These are phyloP conservation scores for Luffa acutangula DNA, from an alignment of 306 rosid species.

Conservation along the genomic window DNA sequence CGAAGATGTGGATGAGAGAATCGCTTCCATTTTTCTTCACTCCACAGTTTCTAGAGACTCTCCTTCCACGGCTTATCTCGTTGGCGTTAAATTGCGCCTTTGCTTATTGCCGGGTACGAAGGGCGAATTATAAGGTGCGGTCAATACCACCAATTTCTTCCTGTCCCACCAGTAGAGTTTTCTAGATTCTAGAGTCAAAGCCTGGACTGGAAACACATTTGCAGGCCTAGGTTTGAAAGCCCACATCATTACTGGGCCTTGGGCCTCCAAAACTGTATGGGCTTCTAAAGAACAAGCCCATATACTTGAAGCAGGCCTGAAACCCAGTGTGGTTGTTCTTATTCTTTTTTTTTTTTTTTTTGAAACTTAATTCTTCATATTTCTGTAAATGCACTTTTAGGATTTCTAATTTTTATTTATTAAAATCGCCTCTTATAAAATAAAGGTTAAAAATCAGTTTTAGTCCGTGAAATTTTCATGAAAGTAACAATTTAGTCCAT, in stretches of 20 bases:
- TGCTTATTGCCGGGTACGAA: not conserved
- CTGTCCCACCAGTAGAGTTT: not conserved
- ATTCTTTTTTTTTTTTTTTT: no score
- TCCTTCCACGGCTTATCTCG: conserved; percentile 30
- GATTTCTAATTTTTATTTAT: no score
- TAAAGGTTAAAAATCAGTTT: no score
- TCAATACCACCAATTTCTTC: not conserved
- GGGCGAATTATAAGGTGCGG: not conserved
- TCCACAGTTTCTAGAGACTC: conserved; percentile 1
- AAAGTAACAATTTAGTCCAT: no score
- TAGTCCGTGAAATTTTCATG: no score
- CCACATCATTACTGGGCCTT: not conserved
- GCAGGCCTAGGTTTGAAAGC: not conserved
- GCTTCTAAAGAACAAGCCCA: not conserved
- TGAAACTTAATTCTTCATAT: no score
- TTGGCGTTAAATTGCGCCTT: not conserved
- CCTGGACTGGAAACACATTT: not conserved
- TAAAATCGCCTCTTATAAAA: no score
- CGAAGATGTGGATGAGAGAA: conserved; percentile 41
- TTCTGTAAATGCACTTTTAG: no score
- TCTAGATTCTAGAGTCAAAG: not conserved
- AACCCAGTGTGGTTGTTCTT: not conserved
- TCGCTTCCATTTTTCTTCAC: conserved; percentile 22
- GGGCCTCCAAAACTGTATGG: not conserved
- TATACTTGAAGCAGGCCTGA: not conserved